Evolutionary conservation across 2,329 filamentous ascomycete genomes (phyloP).

Genomic region (Cladophialophora bantiana): DNA sequence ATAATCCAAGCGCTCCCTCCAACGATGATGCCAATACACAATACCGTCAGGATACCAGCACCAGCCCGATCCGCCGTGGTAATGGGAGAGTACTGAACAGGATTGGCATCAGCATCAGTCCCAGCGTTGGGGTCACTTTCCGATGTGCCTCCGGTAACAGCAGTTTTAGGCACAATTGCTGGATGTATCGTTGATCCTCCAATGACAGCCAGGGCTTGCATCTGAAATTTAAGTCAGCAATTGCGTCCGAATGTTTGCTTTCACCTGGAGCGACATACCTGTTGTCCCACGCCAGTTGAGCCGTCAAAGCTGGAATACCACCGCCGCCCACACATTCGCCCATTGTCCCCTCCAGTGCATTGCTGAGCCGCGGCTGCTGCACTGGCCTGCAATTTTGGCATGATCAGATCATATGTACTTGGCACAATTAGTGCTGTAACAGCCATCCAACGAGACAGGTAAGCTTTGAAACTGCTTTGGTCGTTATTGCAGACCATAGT

Average conservation of each 20-base stretch:
- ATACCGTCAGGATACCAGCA: slow-evolving; percentile 48
- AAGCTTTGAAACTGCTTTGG: slow-evolving; percentile 76
- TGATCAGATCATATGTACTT: slow-evolving; percentile 61
- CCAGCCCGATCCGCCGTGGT: slow-evolving; percentile 49
- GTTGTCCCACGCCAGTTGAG: slow-evolving; percentile 68
- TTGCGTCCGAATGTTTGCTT: background rate
- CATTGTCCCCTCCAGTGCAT: slow-evolving; percentile 66
- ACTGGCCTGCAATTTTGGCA: slow-evolving; percentile 65
- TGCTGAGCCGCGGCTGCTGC: slow-evolving; percentile 66
- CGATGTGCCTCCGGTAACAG: slow-evolving; percentile 64
- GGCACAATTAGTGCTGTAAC: slow-evolving; percentile 69
- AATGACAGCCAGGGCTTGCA: slow-evolving; percentile 70
- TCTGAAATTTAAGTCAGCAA: slow-evolving; percentile 44
- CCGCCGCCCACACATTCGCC: slow-evolving; percentile 69
- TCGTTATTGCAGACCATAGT: slow-evolving; percentile 69
- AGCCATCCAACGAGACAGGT: slow-evolving; percentile 70
- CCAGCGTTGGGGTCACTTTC: slow-evolving; percentile 49
- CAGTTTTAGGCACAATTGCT: slow-evolving; percentile 59
- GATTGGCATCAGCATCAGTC: slow-evolving; percentile 23
- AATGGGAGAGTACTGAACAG: slow-evolving; percentile 32
- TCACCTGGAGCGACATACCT: slow-evolving; percentile 46
- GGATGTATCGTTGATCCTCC: slow-evolving; percentile 64
- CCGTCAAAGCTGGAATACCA: slow-evolving; percentile 67
- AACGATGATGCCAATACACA: slow-evolving; percentile 43
- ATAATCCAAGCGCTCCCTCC: slow-evolving; percentile 46